Evolutionary conservation across 306 rosid genomes (phyloP), one percentile per base, ranked within the genome.

Genomic region (Gastrolobium villosum): DNA sequence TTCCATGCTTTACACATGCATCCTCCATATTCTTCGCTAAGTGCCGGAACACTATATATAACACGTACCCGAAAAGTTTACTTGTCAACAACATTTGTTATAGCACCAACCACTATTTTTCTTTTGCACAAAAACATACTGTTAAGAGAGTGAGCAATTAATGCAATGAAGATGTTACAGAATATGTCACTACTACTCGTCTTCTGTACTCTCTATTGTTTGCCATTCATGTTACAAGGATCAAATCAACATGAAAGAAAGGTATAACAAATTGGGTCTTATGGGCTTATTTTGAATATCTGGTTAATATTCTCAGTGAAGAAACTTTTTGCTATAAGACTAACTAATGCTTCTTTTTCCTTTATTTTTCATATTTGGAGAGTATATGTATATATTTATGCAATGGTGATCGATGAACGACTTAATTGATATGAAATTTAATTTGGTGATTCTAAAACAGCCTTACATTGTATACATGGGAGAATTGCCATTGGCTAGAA

Each of bases 401-500:
- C 11, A 62, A 54, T 56, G 54, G 41, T 40, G 65, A 72, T 55
- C 9, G 43, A 6, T 69, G 60, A 44, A 35, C 57, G 30, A 8
- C 3, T n/a, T 10, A 1, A 68, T 10, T 68, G 9, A 62, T 44
- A 50, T 30, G 11, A 53, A 54, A 37, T 40, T 65, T 71, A 20
- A 20, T 20, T 20, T 20, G 26, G 35, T 57, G 36, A 37, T 39
- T 0, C 59, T 31, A 61, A 32, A 13, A 82, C 88, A 90, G 97
- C 78, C 94, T 5, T 90, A 88, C 63, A 88, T 92, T 63, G 91
- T 92, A 13, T 90, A 92, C 75, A 90, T 88, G 94, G 91, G 93
- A 45, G 89, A 88, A 39, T 28, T 82, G 41, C 90, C 81, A 2
- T 66, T 8, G 52, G 60, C 66, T 5, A 64, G 9, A 43, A 32